Percentiles rank a stretch among this genome's conserved stretches.
These are phyloP conservation scores for Amoeboaphelidium protococcarum DNA, from an alignment of 371 early-diverging fungal genomes.

Conservation along the genomic window DNA sequence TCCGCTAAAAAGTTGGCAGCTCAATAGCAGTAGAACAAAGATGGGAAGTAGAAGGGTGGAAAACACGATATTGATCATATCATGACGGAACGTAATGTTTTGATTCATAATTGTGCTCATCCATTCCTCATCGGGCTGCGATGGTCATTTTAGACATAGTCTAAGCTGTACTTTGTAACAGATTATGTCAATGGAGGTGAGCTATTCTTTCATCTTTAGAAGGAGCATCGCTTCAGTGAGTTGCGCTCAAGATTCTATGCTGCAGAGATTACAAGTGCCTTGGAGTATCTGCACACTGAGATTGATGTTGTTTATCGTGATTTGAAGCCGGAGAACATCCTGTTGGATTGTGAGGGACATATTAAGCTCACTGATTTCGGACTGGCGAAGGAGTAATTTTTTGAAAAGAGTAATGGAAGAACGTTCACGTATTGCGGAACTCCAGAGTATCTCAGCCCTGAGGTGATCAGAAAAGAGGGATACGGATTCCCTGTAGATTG, in stretches of 20 bases:
- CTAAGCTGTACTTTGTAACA: constrained; percentile 10
- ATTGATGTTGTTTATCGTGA: constrained; percentile 18
- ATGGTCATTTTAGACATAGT: constrained; percentile 7
- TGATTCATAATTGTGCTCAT: constrained; percentile 13
- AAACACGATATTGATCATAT: constrained; percentile 37
- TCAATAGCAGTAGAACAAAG: no score
- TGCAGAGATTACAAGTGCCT: constrained; percentile 7
- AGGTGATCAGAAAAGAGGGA: constrained; percentile 8
- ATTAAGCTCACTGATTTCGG: constrained; percentile 13
- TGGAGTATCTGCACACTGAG: constrained; percentile 19
- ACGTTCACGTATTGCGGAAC: constrained; percentile 13
- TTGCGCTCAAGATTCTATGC: constrained; percentile 8
- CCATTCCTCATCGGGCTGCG: constrained; percentile 10
- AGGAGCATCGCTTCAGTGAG: constrained; percentile 2
- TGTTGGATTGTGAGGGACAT: constrained; percentile 8
- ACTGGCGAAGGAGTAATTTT: constrained; percentile 4
- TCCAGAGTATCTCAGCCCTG: constrained; percentile 16
- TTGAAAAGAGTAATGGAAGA: constrained; percentile 4
- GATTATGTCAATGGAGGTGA: constrained; percentile 19
- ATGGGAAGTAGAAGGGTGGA: constrained; percentile 1
- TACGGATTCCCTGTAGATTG: constrained; percentile 13
- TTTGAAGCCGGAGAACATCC: constrained; percentile 4
- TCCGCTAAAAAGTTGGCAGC: constrained; percentile 9
- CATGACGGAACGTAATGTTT: constrained; percentile 10
- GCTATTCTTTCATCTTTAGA: constrained; percentile 12